Percentiles rank a stretch among this genome's conserved stretches.
Evolutionary conservation across 805 yeast genomes (phyloP).

Genomic region (Nakazawaea peltata): DNA sequence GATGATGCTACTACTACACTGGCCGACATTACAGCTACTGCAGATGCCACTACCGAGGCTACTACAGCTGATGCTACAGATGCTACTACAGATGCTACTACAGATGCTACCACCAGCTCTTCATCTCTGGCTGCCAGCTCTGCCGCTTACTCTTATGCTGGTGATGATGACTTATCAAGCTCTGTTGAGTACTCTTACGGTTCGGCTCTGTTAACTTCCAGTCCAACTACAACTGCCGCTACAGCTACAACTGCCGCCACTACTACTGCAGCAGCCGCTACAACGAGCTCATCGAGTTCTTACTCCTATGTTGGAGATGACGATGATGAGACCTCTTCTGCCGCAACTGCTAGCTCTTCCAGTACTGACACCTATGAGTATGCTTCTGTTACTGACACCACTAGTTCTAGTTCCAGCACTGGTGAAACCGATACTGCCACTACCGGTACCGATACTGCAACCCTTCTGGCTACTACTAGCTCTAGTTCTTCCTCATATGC

Average conservation of each 20-base stretch:
- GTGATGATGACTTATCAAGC: background rate
- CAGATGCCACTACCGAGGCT: too few species aligned
- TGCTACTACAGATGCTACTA: too few species aligned
- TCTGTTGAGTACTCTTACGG: too few species aligned
- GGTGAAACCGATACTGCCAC: background rate
- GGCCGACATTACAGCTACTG: too few species aligned
- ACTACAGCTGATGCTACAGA: too few species aligned
- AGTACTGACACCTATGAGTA: background rate
- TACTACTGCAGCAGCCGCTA: too few species aligned
- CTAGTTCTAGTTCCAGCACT: slow-evolving; percentile 1
- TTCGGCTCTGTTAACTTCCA: too few species aligned
- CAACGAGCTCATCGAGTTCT: too few species aligned
- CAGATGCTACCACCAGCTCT: too few species aligned
- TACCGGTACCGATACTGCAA: background rate
- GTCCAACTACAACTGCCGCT: slow-evolving; percentile 1
- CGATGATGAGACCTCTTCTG: background rate
- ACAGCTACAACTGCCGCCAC: slow-evolving; percentile 2
- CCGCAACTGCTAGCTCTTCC: background rate
- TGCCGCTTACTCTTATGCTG: background rate
- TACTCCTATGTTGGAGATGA: too few species aligned
- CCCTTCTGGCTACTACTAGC: background rate
- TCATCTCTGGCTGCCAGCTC: background rate
- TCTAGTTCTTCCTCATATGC: background rate
- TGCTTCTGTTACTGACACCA: background rate
- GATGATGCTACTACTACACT: too few species aligned